Evolutionary conservation across 139 green algal species (phyloP), one percentile per base, ranked within the genome.

Genomic region (Choricystis sp.): DNA sequence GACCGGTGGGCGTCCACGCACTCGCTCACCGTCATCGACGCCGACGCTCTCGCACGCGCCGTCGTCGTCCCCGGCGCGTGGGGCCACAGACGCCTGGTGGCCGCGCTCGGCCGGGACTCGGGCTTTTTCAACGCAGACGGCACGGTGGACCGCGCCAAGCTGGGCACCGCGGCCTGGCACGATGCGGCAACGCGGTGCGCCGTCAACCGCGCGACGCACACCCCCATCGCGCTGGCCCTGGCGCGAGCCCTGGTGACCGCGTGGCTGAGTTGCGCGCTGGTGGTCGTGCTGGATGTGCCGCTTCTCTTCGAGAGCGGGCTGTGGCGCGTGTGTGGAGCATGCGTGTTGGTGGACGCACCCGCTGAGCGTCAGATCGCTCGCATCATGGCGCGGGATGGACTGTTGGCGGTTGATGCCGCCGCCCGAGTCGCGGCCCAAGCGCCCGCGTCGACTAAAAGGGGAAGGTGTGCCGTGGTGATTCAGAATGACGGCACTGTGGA

Each of bases 261-360:
- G 31, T 89, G 81, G 81, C 31, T 86, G 1, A 28, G 2, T 0
- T 80, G 66, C 64, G 66, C 63, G 1, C 62, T 49, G 20, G 23
- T 80, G 0, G 72, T 85, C 74, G 78, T 84, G 0, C 62, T 94
- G 1, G 87, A 94, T 67, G 90, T 92, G 83, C 87, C 87, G 0
- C 73, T 94, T 48, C 78, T 94, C 9, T 91, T 94, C 65, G 87
- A 94, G 66, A 87, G 78, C 4, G 76, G 77, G 0, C 67, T 67
- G 16, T 56, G 79, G 29, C 61, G 58, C 26, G 24, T 82, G 19
- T 66, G 69, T 0, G 64, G 67, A 22, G 74, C 69, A 0, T 58
- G 57, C 19, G 69, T 92, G 16, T 58, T 90, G 16, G 83, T 93
- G 2, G 63, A 69, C 1, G 83, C 74, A 61, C 68, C 49, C 19